Conservation (phyloP, 441 rosid genomes). For the Erodium trifolium region DNA sequence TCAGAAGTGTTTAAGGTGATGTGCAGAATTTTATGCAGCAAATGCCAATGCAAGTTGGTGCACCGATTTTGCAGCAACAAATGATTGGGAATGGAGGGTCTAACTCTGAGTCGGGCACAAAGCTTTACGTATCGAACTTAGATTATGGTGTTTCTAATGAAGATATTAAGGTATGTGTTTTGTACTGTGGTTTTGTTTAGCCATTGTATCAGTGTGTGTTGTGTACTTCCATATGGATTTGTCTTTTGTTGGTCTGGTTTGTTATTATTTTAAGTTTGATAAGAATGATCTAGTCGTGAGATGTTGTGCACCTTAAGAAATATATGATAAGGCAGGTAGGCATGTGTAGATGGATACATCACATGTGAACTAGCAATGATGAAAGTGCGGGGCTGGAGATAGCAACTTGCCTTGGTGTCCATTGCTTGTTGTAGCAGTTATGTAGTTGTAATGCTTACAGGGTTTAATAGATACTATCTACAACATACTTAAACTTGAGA, state of each 20-base stretch:
- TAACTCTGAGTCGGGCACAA: conserved; percentile 1
- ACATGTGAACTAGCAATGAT: background rate
- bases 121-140: conserved; percentile 2
- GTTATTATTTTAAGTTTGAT: background rate
- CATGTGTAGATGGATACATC: background rate
- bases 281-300: background rate
- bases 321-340: background rate
- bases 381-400: too few species aligned
- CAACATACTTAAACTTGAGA: background rate
- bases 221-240: too few species aligned
- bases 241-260: background rate
- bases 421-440: background rate
- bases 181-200: background rate
- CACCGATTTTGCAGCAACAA: background rate
- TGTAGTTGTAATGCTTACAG: background rate
- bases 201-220: background rate
- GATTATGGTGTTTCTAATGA: conserved; percentile 8
- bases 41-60: background rate
- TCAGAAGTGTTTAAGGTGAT: background rate
- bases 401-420: too few species aligned
- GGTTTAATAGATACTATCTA: background rate
- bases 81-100: conserved; percentile 1
- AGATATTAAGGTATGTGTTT: background rate
- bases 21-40: background rate
- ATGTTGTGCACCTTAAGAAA: background rate